Percentiles rank a stretch among this genome's conserved stretches.
Evolutionary conservation across 768 basidiomycete genomes (phyloP).

Genomic region (Phlebiopsis gigantea): DNA sequence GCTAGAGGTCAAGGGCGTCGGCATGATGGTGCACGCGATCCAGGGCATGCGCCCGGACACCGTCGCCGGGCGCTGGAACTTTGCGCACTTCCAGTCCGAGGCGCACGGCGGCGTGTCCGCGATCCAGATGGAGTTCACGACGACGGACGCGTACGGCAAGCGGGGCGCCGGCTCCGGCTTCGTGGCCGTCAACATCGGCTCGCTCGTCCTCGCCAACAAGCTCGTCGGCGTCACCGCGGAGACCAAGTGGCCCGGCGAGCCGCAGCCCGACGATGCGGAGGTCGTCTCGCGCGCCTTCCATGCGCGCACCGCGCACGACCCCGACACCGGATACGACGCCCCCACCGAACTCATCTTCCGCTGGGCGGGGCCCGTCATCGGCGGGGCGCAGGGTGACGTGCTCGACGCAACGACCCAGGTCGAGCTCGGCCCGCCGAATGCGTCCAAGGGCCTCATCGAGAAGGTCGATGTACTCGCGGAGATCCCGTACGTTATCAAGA

Average conservation of each 20-base stretch:
- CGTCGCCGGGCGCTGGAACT: conserved; percentile 93
- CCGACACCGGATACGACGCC: conserved; percentile 75
- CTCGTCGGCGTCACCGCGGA: conserved; percentile 74
- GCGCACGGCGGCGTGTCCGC: conserved; percentile 74
- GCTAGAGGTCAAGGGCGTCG: conserved; percentile 50
- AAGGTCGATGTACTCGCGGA: conserved; percentile 95
- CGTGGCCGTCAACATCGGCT: conserved; percentile 82
- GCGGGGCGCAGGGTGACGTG: conserved; percentile 46
- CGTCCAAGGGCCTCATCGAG: conserved; percentile 76
- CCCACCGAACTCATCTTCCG: conserved; percentile 67
- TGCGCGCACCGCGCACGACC: conserved; percentile 53
- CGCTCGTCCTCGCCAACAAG: conserved; percentile 75
- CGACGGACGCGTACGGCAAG: conserved; percentile 71
- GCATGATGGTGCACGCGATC: conserved; percentile 93
- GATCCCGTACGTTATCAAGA: conserved; percentile 88
- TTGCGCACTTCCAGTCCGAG: conserved; percentile 81
- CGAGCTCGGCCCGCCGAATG: conserved; percentile 51
- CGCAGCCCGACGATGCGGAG: conserved; percentile 34
- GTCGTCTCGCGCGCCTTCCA: conserved; percentile 67
- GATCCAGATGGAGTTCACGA: conserved; percentile 95
- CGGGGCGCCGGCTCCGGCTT: conserved; percentile 77
- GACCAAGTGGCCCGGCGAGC: conserved; percentile 69
- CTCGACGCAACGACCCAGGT: conserved; percentile 46
- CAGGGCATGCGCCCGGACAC: conserved; percentile 98
- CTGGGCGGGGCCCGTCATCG: conserved; percentile 67